Conservation (phyloP, 345 rosid species). For the Odontarrhena argentea region DNA sequence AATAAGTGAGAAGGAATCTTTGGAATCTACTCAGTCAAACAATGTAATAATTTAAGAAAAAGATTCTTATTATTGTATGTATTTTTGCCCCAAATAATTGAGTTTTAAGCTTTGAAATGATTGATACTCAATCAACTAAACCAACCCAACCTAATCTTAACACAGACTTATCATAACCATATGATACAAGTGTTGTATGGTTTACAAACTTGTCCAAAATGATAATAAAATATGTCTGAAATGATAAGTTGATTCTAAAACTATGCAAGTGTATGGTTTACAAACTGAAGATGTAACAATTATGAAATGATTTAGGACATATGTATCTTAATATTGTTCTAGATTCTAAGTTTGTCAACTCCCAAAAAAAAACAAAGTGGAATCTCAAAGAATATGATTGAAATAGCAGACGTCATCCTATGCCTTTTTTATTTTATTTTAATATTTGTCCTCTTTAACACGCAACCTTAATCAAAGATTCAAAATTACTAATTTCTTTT, state of each 20-base stretch:
- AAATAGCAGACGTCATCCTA: slow-evolving; percentile 28
- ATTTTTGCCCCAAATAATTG: slow-evolving; percentile 31
- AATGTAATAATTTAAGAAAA: slow-evolving; percentile 24
- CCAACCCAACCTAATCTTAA: slow-evolving; percentile 26
- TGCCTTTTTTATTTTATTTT: not conserved
- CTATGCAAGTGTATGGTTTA: not conserved
- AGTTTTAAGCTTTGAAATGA: slow-evolving; percentile 29
- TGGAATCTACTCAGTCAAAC: slow-evolving; percentile 43
- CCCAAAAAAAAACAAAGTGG: slow-evolving; percentile 24
- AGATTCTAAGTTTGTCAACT: slow-evolving; percentile 37
- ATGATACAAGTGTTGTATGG: no score
- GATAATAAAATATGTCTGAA: not conserved
- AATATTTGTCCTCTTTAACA: not conserved
- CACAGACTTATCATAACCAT: slow-evolving; percentile 8
- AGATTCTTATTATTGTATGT: slow-evolving; percentile 29
- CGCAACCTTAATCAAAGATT: slow-evolving; percentile 19
- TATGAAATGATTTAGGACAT: not conserved
- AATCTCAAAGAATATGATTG: slow-evolving; percentile 25
- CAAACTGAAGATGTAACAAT: slow-evolving; percentile 1
- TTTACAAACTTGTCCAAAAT: not conserved
- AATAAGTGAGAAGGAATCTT: slow-evolving; percentile 43
- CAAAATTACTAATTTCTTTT: not conserved
- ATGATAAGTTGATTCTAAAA: slow-evolving; percentile 8
- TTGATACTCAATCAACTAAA: slow-evolving; percentile 31
- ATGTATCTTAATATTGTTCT: slow-evolving; percentile 19